Percentiles rank a stretch among this genome's conserved stretches.
phyloP scores from a whole-genome alignment of 2,329 filamentous ascomycete genomes.

The Claviceps sp. region DNA sequence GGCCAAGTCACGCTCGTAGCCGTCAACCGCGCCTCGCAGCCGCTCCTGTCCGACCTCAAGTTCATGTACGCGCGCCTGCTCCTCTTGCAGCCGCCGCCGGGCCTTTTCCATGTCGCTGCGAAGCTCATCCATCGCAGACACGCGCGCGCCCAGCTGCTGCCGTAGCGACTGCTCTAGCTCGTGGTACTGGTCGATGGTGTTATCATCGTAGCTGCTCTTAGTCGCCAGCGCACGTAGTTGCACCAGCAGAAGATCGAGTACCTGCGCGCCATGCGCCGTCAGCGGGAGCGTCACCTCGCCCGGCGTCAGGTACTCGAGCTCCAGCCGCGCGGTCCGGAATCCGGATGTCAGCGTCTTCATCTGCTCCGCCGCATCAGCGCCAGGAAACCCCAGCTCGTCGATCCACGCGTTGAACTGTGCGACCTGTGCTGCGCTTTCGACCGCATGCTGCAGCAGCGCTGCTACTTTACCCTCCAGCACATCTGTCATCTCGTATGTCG shows the following conservation, averaged over 20 bases:
- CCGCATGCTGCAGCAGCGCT: constrained; percentile 29
- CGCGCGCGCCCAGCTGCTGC: constrained; percentile 40
- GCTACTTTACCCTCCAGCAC: constrained; percentile 30
- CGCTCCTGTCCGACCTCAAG: constrained; percentile 36
- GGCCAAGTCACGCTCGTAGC: constrained; percentile 38
- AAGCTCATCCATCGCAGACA: constrained; percentile 36
- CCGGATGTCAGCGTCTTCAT: constrained; percentile 32
- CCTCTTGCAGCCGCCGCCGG: constrained; percentile 19
- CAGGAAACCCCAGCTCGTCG: constrained; percentile 35
- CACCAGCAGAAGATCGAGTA: constrained; percentile 40
- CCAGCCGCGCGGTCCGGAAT: constrained; percentile 43
- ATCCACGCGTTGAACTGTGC: constrained; percentile 32
- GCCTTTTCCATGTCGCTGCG: constrained; percentile 26
- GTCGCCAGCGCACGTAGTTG: constrained; percentile 36
- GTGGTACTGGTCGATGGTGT: constrained; percentile 47
- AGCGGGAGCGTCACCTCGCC: constrained; percentile 43
- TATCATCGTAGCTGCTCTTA: constrained; percentile 33
- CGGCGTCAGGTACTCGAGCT: constrained; percentile 48
- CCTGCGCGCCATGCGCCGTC: constrained; percentile 36
- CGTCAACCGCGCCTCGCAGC: constrained; percentile 36
- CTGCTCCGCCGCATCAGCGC: constrained; percentile 33
- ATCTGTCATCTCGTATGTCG: not conserved
- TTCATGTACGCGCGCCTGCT: constrained; percentile 28
- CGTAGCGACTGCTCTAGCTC: constrained; percentile 40
- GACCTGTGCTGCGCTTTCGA: constrained; percentile 35